phyloP scores from a whole-genome alignment of 2,329 filamentous ascomycete species.

The Aspergillus sp. region DNA sequence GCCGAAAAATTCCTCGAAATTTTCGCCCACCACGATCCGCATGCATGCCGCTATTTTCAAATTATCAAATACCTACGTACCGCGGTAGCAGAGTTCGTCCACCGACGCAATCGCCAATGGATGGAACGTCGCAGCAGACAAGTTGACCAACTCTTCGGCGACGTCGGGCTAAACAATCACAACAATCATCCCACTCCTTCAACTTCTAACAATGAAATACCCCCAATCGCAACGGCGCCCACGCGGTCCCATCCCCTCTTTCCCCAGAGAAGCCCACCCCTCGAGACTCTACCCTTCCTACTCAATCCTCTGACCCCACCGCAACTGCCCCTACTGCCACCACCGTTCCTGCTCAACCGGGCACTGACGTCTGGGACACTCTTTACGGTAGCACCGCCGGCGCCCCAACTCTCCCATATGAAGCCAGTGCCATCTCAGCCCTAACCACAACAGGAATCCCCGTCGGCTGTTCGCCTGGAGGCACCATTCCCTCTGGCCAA shows the following conservation, averaged over 20 bases:
- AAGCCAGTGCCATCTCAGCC: constrained; percentile 25
- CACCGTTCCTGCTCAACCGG: constrained; percentile 4
- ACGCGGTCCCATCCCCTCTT: constrained; percentile 16
- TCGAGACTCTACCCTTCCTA: constrained; percentile 7
- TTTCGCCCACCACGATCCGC: constrained; percentile 32
- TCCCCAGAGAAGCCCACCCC: constrained; percentile 15
- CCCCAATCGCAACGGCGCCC: constrained; percentile 4
- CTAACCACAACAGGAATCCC: constrained; percentile 30
- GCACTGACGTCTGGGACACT: constrained; percentile 25
- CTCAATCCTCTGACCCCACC: constrained; percentile 9
- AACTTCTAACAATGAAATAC: too few species aligned
- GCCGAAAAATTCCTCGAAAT: constrained; percentile 28
- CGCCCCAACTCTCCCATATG: constrained; percentile 17
- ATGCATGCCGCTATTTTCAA: constrained; percentile 31
- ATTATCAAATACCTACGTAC: constrained; percentile 37
- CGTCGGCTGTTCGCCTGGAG: constrained; percentile 26
- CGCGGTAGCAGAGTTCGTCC: constrained; percentile 33
- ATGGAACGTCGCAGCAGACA: constrained; percentile 35
- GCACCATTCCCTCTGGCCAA: constrained; percentile 17
- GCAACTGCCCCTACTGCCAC: constrained; percentile 1
- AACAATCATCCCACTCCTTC: background rate
- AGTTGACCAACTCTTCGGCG: constrained; percentile 40
- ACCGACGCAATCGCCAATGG: constrained; percentile 32
- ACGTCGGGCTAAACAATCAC: constrained; percentile 19
- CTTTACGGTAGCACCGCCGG: constrained; percentile 17